Percentiles rank a stretch among this genome's conserved stretches.
Conservation (phyloP, 352 stramenopile species). For the Thalassiosira oceanica region DNA sequence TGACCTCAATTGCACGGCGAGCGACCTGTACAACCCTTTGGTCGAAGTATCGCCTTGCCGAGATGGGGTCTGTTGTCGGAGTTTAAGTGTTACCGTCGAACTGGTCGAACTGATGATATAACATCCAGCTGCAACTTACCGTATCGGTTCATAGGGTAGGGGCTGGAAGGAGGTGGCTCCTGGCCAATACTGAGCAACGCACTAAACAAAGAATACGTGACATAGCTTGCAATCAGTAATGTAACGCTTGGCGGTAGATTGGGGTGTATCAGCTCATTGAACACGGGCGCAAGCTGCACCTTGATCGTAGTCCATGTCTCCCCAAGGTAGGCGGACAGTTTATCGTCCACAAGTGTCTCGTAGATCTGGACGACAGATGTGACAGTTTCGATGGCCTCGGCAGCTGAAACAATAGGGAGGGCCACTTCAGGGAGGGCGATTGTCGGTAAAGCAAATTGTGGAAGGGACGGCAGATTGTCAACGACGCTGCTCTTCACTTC, state of each 20-base stretch:
- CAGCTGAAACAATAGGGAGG: background rate
- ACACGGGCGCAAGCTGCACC: constrained; percentile 3
- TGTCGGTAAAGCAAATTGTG: too few species aligned
- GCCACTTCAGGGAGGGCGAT: too few species aligned
- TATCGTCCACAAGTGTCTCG: constrained; percentile 3
- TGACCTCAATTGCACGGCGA: constrained; percentile 39
- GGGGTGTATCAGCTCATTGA: constrained; percentile 7
- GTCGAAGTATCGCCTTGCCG: constrained; percentile 64
- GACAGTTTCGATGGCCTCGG: background rate
- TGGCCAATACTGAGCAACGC: constrained; percentile 23
- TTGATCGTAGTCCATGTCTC: constrained; percentile 4
- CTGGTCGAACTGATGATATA: constrained; percentile 10
- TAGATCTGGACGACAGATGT: background rate
- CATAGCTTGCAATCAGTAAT: constrained; percentile 19
- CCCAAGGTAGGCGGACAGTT: background rate
- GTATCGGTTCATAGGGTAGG: constrained; percentile 68
- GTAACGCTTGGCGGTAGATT: constrained; percentile 8
- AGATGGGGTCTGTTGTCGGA: background rate
- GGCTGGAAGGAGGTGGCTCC: constrained; percentile 28
- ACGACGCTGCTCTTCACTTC: too few species aligned
- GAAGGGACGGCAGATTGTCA: too few species aligned
- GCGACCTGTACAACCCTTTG: constrained; percentile 26
- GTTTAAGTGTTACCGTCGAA: background rate
- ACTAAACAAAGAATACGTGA: constrained; percentile 26
- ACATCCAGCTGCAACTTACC: too few species aligned